These are phyloP conservation scores for Alternaria sp. DNA, from an alignment of 2,329 filamentous ascomycete genomes.

Conservation along the genomic window DNA sequence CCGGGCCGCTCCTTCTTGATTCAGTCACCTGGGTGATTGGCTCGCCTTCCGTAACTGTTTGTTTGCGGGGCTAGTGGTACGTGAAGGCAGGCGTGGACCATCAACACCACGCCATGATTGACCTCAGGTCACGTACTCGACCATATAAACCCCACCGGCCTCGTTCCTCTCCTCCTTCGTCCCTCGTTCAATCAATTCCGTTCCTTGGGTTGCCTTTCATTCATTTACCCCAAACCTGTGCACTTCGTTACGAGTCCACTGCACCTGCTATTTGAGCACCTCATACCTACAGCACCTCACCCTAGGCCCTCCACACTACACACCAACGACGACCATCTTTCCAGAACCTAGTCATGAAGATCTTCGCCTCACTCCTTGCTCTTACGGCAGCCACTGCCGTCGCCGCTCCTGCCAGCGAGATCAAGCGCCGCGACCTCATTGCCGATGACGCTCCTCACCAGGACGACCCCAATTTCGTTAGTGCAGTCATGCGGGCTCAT, in stretches of 20 bases:
- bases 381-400: slow-evolving; percentile 34
- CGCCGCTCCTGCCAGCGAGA: slow-evolving; percentile 33
- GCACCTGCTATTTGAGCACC: slow-evolving; percentile 23
- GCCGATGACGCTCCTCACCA: slow-evolving; percentile 36
- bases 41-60: slow-evolving; percentile 14
- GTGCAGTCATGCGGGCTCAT: slow-evolving; percentile 46
- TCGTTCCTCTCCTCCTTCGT: slow-evolving; percentile 12
- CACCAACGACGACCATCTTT: slow-evolving; percentile 3
- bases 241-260: slow-evolving; percentile 29
- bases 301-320: slow-evolving; percentile 5
- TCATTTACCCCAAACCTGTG: slow-evolving; percentile 22
- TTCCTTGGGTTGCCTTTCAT: slow-evolving; percentile 16
- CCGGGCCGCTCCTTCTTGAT: slow-evolving; percentile 1
- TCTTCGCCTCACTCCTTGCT: slow-evolving; percentile 29
- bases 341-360: slow-evolving; percentile 38
- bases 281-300: slow-evolving; percentile 15
- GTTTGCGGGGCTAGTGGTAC: slow-evolving; percentile 17
- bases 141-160: slow-evolving; percentile 22
- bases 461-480: slow-evolving; percentile 44
- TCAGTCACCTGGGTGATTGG: slow-evolving; percentile 8
- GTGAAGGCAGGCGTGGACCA: slow-evolving; percentile 23
- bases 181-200: slow-evolving; percentile 7
- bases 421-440: slow-evolving; percentile 28
- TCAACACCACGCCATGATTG: slow-evolving; percentile 22
- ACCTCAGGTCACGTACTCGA: slow-evolving; percentile 13